These are phyloP conservation scores for Solanum chiquidenum DNA, from an alignment of 257 asterid genomes.

Conservation along the genomic window DNA sequence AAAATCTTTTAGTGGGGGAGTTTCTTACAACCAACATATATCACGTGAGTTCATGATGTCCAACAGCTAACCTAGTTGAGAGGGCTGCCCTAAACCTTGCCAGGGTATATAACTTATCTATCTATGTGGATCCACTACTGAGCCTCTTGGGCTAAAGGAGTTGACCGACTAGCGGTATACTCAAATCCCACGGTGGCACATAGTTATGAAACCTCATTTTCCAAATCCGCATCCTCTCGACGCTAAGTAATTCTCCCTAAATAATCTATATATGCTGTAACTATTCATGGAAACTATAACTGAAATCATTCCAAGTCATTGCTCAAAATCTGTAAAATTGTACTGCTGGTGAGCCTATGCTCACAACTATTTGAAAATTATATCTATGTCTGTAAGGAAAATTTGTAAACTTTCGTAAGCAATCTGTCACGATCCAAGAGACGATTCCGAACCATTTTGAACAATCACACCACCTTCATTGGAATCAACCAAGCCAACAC, in stretches of 20 bases:
- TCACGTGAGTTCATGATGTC: not conserved
- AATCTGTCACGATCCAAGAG: not conserved
- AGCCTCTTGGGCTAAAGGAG: not conserved
- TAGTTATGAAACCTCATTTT: not conserved
- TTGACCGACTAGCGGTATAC: not conserved
- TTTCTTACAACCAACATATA: not conserved
- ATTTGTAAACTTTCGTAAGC: not conserved
- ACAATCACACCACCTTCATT: not conserved
- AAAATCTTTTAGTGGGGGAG: not conserved
- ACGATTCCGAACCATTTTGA: not conserved
- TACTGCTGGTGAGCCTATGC: not conserved
- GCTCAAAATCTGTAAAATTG: too few species aligned
- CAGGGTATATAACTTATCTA: too few species aligned
- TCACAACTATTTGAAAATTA: not conserved
- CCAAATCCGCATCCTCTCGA: not conserved
- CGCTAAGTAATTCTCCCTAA: not conserved
- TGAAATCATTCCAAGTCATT: too few species aligned
- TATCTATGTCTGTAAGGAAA: not conserved
- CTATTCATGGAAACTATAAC: not conserved
- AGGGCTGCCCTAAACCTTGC: not conserved
- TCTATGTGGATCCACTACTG: not conserved
- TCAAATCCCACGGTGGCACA: not conserved
- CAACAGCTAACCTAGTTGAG: not conserved
- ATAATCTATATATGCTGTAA: not conserved
- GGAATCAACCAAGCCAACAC: not conserved